Base-by-base conservation (phyloP, 2,329 filamentous ascomycete genomes). In the Verticillium klebahnii region DNA sequence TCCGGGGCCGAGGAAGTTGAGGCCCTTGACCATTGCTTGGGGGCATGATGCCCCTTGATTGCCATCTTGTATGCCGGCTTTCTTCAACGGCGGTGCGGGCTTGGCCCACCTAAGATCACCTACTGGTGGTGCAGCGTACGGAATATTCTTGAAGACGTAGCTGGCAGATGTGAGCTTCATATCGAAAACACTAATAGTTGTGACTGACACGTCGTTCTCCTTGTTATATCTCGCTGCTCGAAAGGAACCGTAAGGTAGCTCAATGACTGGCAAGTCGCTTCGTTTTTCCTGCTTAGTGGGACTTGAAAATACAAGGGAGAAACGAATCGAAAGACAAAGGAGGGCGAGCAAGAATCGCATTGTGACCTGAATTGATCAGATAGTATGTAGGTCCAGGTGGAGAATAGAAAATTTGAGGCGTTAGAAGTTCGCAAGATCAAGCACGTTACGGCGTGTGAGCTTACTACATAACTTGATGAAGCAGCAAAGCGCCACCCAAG, bases 141-240 rank as follows among this genome's bases (percentile, higher is more conserved):
- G 75, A 59, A 80, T 76, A 62, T 79, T 79, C 60, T 73, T 73
- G 67, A 79, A 80, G 39, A 67, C 69, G 61, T 77, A 76, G 34
- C 73, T 70, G 65, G 14, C n/a, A 25, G 14, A 55, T 34, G 31
- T 60, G 8, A 60, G 58, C n/a, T 60, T n/a, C 32, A 45, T 34
- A 29, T 23, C 14, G 14, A 17, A n/a, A n/a, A 50, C 60, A 25
- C 17, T 25, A 5, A 15, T 12, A 15, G 7, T 3, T 40, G 14
- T 40, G 37, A 37, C 59, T 15, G 23, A 60, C 59, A 60, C 50
- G n/a, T 60, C 59, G 29, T 40, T 55, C 7, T 23, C 52, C 34
- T 31, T 40, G 32, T 31, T 50, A 37, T 60, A 60, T 15, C 32
- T 60, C 14, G 59, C 50, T 19, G 59, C 59, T 9, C 59, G 59